phyloP scores from a whole-genome alignment of 179 eudicot genomes.

The Beta macrorhiza region DNA sequence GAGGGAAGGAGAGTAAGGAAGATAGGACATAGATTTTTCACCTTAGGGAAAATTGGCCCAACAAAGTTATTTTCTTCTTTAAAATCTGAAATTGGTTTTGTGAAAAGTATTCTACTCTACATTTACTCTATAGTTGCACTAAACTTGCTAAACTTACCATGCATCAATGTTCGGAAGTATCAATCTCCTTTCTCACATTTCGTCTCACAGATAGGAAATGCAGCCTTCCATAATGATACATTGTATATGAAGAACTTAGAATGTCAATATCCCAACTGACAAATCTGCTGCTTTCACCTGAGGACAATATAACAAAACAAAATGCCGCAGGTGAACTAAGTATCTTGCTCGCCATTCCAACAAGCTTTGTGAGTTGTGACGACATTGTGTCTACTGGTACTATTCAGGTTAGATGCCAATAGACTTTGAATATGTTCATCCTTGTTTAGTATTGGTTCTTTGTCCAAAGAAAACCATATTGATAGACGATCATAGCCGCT shows the following conservation, averaged over 20 bases:
- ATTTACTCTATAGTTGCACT: too few relatives aligned
- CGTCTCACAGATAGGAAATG: conserved; percentile 70
- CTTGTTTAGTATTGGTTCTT: background rate
- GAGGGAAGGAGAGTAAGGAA: too few relatives aligned
- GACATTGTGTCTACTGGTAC: conserved; percentile 85
- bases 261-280: conserved; percentile 77
- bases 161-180: too few relatives aligned
- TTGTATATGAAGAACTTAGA: conserved; percentile 74
- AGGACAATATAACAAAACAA: conserved; percentile 82
- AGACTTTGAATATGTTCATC: background rate
- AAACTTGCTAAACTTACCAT: too few relatives aligned
- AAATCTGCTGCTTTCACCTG: conserved; percentile 58
- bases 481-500: background rate
- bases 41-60: too few relatives aligned
- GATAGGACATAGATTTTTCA: too few relatives aligned
- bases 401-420: conserved; percentile 58
- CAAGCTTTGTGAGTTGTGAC: conserved; percentile 75
- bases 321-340: conserved; percentile 95
- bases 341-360: conserved; percentile 82
- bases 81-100: too few relatives aligned
- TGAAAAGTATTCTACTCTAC: too few relatives aligned
- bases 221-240: conserved; percentile 78
- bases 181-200: too few relatives aligned
- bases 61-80: too few relatives aligned
- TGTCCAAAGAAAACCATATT: background rate